Conservation (phyloP, 1,139 yeast genomes). For the Yamadazyma oceani region DNA sequence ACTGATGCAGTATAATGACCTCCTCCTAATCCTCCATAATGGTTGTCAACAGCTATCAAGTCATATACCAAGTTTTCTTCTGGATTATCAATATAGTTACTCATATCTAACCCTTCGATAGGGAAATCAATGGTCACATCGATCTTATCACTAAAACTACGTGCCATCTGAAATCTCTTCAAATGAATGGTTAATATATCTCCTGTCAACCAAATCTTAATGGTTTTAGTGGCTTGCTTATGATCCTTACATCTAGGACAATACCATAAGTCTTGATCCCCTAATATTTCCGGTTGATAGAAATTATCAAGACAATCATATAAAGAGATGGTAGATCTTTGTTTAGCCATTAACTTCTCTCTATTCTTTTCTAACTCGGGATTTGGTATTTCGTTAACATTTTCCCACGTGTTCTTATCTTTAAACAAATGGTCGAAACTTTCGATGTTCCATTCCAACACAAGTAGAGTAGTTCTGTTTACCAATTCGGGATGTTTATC, state of each 20-base stretch:
- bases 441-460: conserved; percentile 70
- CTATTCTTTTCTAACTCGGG: conserved; percentile 51
- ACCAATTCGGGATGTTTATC: conserved; percentile 25
- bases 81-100: conserved; percentile 48
- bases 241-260: conserved; percentile 90
- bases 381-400: conserved; percentile 50
- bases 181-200: conserved; percentile 87
- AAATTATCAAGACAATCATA: conserved; percentile 76
- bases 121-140: conserved; percentile 87
- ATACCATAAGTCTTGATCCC: conserved; percentile 92
- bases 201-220: conserved; percentile 90
- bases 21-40: conserved; percentile 95
- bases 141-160: conserved; percentile 87
- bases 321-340: conserved; percentile 57
- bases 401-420: conserved; percentile 51
- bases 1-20: conserved; percentile 96
- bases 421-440: conserved; percentile 52
- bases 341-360: conserved; percentile 35
- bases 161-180: conserved; percentile 83
- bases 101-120: conserved; percentile 74
- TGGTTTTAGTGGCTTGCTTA: conserved; percentile 86
- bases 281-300: conserved; percentile 79
- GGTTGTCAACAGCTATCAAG: conserved; percentile 90
- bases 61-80: conserved; percentile 61
- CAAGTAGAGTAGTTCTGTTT: conserved; percentile 47